Base-by-base conservation (phyloP, 2,329 filamentous ascomycete species). In the Escovopsis weberi region DNA sequence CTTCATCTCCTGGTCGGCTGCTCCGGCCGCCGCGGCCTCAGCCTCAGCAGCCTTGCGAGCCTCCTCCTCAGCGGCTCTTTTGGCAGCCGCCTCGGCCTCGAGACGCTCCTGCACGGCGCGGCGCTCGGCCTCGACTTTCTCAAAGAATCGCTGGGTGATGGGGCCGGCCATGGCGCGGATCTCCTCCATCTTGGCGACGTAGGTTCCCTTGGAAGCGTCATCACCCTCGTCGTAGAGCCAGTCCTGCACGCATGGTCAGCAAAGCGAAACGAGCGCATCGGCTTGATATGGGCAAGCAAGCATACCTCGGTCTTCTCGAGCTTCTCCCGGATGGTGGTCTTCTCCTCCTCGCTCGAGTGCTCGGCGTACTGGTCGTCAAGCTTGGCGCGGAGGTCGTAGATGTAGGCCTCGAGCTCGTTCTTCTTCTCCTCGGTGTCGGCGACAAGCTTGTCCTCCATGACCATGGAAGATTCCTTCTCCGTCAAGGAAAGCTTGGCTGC, bases 401-500 rank as follows among this genome's bases (percentile, higher is more conserved):
- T 95, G 68, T 82, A 94, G 23, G 85, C 80, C 74, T 98, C 91
- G 42, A 98, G 84, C 68, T 96, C 89, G 71, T 98, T 98, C 85
- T 96, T 98, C 79, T 94, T 94, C 72, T 96, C 87, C 62, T 96
- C 91, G 33, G 91, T 98, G 63, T 96, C 91, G 54, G 85, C 85
- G 44, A 98, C 88, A 45, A 96, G 81, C 76, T 96, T 98, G 70
- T 98, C 91, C 66, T 95, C 87, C 78, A 94, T 89, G 54, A 87
- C 78, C 91, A 98, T 96, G 54, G 79, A 62, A 52, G 80, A 74
- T 69, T 98, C 91, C 63, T 81, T 80, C 74, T 98, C 91, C 40
- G 72, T 65, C 51, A 80, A 70, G n/a, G 69, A 57, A 47, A 78
- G 68, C 72, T 84, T 89, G 58, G 69, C 60, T 12, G 70, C 54